Conservation (phyloP, 2,329 filamentous ascomycete genomes). For the Cercospora beticola region DNA sequence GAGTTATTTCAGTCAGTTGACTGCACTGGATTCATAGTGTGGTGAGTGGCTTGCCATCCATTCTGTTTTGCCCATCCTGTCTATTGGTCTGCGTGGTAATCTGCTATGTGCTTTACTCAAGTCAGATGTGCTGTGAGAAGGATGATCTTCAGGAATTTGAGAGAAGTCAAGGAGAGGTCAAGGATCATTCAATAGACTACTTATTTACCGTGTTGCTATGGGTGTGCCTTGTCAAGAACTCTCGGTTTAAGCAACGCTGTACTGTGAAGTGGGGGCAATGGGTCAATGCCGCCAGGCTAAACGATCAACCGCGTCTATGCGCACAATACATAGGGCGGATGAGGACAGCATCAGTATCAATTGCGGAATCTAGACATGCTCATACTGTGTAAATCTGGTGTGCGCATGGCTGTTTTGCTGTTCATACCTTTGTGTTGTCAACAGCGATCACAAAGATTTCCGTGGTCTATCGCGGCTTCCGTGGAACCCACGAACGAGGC, state of each 20-base stretch:
- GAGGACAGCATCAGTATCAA: not conserved
- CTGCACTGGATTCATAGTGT: not conserved
- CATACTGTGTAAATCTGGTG: not conserved
- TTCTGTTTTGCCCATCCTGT: constrained; percentile 44
- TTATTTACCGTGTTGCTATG: not conserved
- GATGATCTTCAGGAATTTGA: not conserved
- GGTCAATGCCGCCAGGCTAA: not conserved
- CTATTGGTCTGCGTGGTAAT: constrained; percentile 25
- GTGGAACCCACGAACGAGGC: not conserved
- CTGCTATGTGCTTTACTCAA: not conserved
- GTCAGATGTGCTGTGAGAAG: not conserved
- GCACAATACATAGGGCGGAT: not conserved
- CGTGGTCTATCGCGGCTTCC: not conserved
- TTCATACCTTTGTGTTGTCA: not conserved
- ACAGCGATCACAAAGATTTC: not conserved
- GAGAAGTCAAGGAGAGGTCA: not conserved
- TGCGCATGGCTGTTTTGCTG: not conserved
- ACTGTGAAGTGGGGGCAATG: not conserved
- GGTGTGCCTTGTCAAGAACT: not conserved
- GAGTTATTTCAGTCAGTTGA: not conserved
- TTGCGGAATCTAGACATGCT: not conserved
- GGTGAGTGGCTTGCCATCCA: constrained; percentile 42
- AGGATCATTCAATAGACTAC: not conserved
- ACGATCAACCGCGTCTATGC: not conserved
- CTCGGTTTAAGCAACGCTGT: not conserved